Base-by-base conservation (phyloP, 768 basidiomycete genomes). In the Harrya chromipes region DNA sequence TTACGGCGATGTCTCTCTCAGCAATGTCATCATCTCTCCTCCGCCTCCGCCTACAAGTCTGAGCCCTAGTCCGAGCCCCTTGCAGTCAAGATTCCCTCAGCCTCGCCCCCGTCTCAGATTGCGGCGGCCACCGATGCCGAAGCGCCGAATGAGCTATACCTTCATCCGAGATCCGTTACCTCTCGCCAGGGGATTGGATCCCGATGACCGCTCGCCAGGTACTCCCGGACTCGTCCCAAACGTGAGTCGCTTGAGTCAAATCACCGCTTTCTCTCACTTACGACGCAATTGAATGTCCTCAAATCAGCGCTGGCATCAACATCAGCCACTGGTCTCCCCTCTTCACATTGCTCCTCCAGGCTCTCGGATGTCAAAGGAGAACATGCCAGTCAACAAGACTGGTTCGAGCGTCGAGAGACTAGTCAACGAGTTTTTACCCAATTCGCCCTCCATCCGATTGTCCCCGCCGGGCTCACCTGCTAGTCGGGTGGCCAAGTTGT, bases 1-100 rank as follows among this genome's bases (percentile, higher is more conserved):
- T 9, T 79, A 67, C 35, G 77, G 79, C 10, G 75, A 79, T 24
- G 71, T 78, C 21, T 75, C 75, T 1, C 61, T 74, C 1, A 59
- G 70, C 20, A 71, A 74, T 36, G 56, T 65, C 24, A 63, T 70
- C 23, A 69, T 70, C 27, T 51, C 74, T 4, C 71, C 71, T 0
- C 64, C 58, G 4, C 71, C 71, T 0, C 64, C 58, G 4, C 42
- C 52, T 4, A 7, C 42, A 17, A 31, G 43, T 13, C 5, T 44
- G 11, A 21, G 1, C 7, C 6, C n/a, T n/a, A 29, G 8, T 17
- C 3, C 37, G 1, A 13, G 19, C 10, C 20, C 29, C 3, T 29
- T 54, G 16, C 50, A 48, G 10, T 29, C 45, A 1, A 53, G 16
- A 21, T 6, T 13, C 13, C 39, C 50, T 9, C 63, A 37, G 27